Evolutionary conservation across 1,284 basidiomycete genomes (phyloP).

Genomic region (Malassezia nana): DNA sequence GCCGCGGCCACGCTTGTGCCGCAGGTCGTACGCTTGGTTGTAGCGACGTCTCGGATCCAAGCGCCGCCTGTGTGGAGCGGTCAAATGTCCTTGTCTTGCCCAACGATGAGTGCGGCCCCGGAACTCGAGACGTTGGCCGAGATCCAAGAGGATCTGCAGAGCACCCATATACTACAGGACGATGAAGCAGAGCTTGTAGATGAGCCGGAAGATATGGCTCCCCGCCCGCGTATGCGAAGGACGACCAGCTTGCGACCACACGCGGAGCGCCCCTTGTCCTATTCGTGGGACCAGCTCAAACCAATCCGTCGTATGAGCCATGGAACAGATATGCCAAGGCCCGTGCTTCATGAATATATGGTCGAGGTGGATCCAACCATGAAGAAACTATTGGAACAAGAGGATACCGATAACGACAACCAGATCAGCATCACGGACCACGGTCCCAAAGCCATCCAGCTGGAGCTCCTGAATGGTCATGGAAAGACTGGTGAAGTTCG

Average conservation of each 20-base stretch:
- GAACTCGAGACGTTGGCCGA: slow-evolving; percentile 12
- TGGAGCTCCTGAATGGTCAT: slow-evolving; percentile 93
- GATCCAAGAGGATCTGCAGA: background rate
- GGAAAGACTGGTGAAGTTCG: slow-evolving; percentile 71
- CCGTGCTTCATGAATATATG: slow-evolving; percentile 57
- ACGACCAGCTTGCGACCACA: slow-evolving; percentile 45
- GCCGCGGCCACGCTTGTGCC: no score
- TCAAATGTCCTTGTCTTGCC: background rate
- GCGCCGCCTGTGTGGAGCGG: background rate
- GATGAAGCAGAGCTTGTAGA: background rate
- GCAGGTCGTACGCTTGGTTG: background rate
- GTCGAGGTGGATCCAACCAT: slow-evolving; percentile 99
- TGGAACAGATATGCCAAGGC: slow-evolving; percentile 49
- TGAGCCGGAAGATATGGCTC: background rate
- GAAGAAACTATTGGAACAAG: slow-evolving; percentile 86
- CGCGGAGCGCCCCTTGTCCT: slow-evolving; percentile 33
- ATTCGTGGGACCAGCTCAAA: slow-evolving; percentile 43
- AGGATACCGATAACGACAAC: slow-evolving; percentile 94
- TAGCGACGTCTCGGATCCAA: background rate
- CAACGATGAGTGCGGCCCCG: slow-evolving; percentile 3
- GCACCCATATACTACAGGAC: background rate
- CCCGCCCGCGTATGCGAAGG: slow-evolving; percentile 19
- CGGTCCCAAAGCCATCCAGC: slow-evolving; percentile 86
- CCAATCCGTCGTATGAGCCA: slow-evolving; percentile 42
- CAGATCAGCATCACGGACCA: slow-evolving; percentile 91